Conservation (phyloP, 108 stramenopile genomes). For the Seminavis robusta region DNA sequence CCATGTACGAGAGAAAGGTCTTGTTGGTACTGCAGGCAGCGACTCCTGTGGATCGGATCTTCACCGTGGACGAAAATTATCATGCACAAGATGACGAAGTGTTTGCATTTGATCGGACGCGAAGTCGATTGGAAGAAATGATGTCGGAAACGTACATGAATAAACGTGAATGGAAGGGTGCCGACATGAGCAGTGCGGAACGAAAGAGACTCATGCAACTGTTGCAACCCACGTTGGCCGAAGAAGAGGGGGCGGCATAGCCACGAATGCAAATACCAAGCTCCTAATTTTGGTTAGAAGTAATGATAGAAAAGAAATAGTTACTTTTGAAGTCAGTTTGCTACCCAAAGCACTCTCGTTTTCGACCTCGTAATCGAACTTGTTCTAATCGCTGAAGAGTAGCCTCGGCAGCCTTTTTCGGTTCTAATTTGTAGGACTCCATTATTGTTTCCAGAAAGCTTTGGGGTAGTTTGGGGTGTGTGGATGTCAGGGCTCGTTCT, state of each 20-base stretch:
- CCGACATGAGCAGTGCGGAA: no score
- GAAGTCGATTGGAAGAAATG: constrained; percentile 92
- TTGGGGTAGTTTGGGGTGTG: constrained; percentile 74
- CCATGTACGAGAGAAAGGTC: constrained; percentile 79
- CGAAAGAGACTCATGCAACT: no score
- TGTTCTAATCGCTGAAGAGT: constrained; percentile 56
- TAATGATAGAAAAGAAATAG: no score
- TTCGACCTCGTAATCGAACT: constrained; percentile 85
- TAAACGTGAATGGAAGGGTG: constrained; percentile 20
- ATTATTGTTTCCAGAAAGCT: constrained; percentile 65
- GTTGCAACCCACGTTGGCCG: no score
- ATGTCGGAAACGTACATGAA: constrained; percentile 66
- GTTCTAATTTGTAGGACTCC: constrained; percentile 29
- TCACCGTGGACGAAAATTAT: constrained; percentile 42
- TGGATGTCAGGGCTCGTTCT: constrained; percentile 91
- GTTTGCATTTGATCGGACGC: constrained; percentile 93
- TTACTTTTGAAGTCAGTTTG: no score
- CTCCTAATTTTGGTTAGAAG: no score
- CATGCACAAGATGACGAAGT: constrained; percentile 84
- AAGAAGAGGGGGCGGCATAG: no score
- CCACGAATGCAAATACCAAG: no score
- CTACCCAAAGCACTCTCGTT: constrained; percentile 94
- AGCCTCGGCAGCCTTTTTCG: not conserved
- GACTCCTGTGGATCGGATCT: constrained; percentile 29
- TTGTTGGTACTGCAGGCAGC: constrained; percentile 53